phyloP scores from a whole-genome alignment of 768 basidiomycete genomes.

The Boletus rufocinnamomeus region DNA sequence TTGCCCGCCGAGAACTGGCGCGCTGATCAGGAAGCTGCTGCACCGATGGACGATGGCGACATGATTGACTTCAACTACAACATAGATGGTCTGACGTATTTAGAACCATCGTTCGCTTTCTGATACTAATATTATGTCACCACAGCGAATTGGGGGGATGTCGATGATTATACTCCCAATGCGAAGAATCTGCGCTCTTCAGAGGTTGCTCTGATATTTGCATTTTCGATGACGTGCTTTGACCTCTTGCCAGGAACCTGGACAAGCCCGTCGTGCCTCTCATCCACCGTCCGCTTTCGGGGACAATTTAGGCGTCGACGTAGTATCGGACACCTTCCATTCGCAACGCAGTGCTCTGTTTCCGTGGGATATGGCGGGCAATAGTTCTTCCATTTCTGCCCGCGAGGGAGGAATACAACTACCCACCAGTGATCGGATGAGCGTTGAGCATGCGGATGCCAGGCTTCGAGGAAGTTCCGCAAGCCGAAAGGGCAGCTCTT shows the following conservation, averaged over 20 bases:
- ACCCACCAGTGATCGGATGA: conserved; percentile 46
- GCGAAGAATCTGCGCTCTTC: conserved; percentile 50
- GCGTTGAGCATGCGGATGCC: conserved; percentile 54
- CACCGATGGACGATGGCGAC: conserved; percentile 12
- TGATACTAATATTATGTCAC: conserved; percentile 11
- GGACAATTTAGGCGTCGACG: conserved; percentile 50
- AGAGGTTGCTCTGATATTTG: conserved; percentile 49
- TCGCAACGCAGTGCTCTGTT: conserved; percentile 74
- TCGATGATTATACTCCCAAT: conserved; percentile 18
- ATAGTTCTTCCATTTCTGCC: conserved; percentile 54
- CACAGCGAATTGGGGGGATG: conserved; percentile 27
- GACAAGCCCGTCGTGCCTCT: conserved; percentile 77
- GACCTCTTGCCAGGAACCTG: conserved; percentile 64
- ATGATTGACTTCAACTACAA: conserved; percentile 28
- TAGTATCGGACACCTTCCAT: conserved; percentile 40
- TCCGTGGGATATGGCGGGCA: conserved; percentile 83
- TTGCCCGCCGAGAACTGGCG: conserved; percentile 16
- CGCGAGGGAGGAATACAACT: conserved; percentile 35
- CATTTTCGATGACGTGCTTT: conserved; percentile 6
- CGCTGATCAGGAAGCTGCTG: conserved; percentile 9
- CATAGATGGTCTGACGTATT: conserved; percentile 22
- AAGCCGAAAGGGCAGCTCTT: conserved; percentile 60
- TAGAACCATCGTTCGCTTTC: background rate
- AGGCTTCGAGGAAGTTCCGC: conserved; percentile 54
- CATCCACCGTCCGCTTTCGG: conserved; percentile 53